Evolutionary conservation across 2,329 filamentous ascomycete genomes (phyloP).

Genomic region (Metarhizium anisopliae): DNA sequence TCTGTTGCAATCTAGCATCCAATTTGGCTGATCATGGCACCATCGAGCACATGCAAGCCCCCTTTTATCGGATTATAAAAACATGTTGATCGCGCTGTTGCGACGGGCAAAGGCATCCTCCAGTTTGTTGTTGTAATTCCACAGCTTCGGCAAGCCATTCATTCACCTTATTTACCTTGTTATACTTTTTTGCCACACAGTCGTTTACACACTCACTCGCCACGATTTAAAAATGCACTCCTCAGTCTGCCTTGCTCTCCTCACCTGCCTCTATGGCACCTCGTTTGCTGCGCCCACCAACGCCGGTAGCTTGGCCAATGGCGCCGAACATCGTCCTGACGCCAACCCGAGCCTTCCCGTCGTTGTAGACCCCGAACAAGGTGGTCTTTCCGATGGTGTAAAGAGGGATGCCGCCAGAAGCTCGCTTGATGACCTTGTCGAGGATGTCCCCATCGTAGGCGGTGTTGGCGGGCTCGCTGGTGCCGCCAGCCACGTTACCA

Average conservation of each 20-base stretch:
- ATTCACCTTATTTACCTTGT: background rate
- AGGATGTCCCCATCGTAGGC: background rate
- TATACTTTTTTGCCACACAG: background rate
- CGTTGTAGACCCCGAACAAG: background rate
- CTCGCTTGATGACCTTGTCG: background rate
- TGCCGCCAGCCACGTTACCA: too few species aligned
- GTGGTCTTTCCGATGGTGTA: background rate
- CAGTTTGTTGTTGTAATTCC: too few species aligned
- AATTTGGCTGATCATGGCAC: background rate
- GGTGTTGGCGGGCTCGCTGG: too few species aligned
- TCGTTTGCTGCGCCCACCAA: conserved; percentile 3
- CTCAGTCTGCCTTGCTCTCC: conserved; percentile 1
- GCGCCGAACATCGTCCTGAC: background rate
- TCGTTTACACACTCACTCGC: background rate
- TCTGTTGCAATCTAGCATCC: background rate
- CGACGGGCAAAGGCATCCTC: too few species aligned
- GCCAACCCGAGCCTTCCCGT: background rate
- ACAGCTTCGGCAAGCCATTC: too few species aligned
- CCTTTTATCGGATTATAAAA: background rate
- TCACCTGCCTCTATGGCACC: conserved; percentile 4
- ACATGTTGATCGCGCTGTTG: background rate
- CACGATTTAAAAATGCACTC: conserved; percentile 1
- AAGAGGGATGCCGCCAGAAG: background rate
- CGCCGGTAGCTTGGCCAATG: background rate
- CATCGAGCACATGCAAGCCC: background rate